These are phyloP conservation scores for Aspergillus luchuensis DNA, from an alignment of 2,329 filamentous ascomycete genomes.

Conservation along the genomic window DNA sequence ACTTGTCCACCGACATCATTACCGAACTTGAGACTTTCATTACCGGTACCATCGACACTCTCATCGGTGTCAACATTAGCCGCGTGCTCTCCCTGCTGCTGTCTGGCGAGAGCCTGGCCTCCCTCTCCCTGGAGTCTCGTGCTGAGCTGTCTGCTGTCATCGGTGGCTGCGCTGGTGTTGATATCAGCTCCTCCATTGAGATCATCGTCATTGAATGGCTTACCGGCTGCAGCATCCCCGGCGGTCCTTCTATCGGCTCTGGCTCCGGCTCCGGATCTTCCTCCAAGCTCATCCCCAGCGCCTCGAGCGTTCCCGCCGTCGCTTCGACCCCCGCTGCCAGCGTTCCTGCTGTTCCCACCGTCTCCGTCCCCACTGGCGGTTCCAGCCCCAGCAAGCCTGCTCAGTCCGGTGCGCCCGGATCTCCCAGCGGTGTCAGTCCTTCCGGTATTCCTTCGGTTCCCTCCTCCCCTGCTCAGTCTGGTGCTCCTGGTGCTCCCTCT, in stretches of 20 bases:
- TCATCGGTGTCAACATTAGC: conserved; percentile 35
- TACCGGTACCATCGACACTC: conserved; percentile 28
- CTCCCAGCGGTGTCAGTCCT: neutral
- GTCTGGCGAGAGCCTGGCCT: conserved; percentile 36
- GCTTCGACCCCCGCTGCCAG: conserved; percentile 5
- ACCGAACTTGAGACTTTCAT: conserved; percentile 35
- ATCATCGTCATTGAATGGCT: conserved; percentile 51
- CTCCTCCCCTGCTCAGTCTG: conserved; percentile 11
- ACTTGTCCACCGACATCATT: conserved; percentile 30
- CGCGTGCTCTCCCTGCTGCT: conserved; percentile 35
- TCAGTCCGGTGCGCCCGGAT: conserved; percentile 1
- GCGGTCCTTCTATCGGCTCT: conserved; percentile 17
- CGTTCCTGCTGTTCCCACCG: conserved; percentile 13
- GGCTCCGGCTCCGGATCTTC: conserved; percentile 11
- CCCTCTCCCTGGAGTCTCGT: conserved; percentile 35
- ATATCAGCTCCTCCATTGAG: conserved; percentile 55
- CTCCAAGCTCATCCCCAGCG: conserved; percentile 22
- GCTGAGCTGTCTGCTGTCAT: conserved; percentile 41
- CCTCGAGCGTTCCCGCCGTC: conserved; percentile 15
- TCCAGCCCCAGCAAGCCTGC: conserved; percentile 14
- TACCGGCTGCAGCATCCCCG: conserved; percentile 32
- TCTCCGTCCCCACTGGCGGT: conserved; percentile 11
- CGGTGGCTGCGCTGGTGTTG: conserved; percentile 46
- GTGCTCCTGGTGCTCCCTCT: neutral
- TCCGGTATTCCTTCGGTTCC: conserved; percentile 15